Base-by-base conservation (phyloP, 345 rosid genomes). In the Camelina neglecta region DNA sequence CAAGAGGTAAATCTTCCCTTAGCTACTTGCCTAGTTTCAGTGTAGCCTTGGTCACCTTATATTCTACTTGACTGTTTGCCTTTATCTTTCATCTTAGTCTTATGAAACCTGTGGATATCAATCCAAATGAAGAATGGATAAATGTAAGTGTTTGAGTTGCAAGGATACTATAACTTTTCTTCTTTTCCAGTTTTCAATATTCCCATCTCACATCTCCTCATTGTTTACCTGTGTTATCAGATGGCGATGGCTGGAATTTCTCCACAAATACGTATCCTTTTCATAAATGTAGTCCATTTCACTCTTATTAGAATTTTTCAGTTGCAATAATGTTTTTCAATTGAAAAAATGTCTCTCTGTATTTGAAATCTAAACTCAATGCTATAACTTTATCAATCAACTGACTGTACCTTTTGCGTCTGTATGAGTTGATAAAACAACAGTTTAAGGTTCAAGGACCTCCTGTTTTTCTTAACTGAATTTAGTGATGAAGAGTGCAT, bases 221-320 rank as follows among this genome's bases (percentile, higher is more conserved):
- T 72, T 60, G 64, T 16, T 65, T 59, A 51, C 63, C 50, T 78
- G 23, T 51, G 58, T 68, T 70, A 79, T 76, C 89, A 95, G 99
- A 95, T 86, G 97, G 96, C 84, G 31, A 92, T 89, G 98, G 93
- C 90, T 71, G 99, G 97, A 74, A 60, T 92, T 36, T 90, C 99
- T 79, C 97, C 99, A 29, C 96, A 92, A 80, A 92, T 87, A 81
- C 55, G 97, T 95, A 95, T 92, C 97, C 91, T 84, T 53, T 72
- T 44, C 31, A 8, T 57, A 21, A 24, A 35, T 66, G 50, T 36
- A 47, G 45, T 56, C 35, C n/a, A 8, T 31, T 47, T 63, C 44
- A 39, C 24, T 56, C 61, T 70, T 56, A 11, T 54, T 71, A 36
- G 35, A 42, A 7, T 42, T 31, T 54, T 0, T 24, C 29, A 64